Conservation (phyloP, 352 stramenopile genomes). For the Globisporangium splendens region DNA sequence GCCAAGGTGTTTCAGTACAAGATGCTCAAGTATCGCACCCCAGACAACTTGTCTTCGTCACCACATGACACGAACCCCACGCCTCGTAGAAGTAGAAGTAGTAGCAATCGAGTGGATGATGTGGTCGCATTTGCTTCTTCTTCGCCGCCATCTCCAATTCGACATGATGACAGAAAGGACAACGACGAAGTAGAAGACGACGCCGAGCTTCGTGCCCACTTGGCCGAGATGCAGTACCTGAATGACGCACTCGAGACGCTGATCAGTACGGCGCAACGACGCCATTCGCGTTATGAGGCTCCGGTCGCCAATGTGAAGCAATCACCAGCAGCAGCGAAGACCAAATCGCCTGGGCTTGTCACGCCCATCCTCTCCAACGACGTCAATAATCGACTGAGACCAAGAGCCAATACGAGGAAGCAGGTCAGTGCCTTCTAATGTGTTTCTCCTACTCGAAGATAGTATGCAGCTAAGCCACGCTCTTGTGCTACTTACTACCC, state of each 20-base stretch:
- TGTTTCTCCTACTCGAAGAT: background rate
- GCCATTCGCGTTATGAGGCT: too few species aligned
- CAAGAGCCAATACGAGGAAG: background rate
- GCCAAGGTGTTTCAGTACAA: constrained; percentile 51
- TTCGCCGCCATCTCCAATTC: too few species aligned
- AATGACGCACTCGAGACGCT: constrained; percentile 18
- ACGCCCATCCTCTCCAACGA: too few species aligned
- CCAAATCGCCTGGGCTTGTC: background rate
- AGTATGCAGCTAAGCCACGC: too few species aligned
- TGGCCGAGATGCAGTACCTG: constrained; percentile 42
- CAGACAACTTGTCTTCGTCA: too few species aligned
- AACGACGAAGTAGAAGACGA: constrained; percentile 26
- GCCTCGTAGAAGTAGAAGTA: background rate
- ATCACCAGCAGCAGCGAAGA: background rate
- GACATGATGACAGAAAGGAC: background rate
- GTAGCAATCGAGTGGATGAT: background rate
- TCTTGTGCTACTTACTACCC: too few species aligned
- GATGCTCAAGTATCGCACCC: constrained; percentile 17
- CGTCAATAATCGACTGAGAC: too few species aligned
- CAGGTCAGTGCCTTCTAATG: background rate
- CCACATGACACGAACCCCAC: too few species aligned
- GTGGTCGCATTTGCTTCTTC: too few species aligned
- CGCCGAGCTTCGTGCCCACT: constrained; percentile 34
- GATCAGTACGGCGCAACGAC: background rate
- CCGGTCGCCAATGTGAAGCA: background rate